Evolutionary conservation across 1,139 yeast genomes (phyloP).

Genomic region (Yamadazyma conglobata): DNA sequence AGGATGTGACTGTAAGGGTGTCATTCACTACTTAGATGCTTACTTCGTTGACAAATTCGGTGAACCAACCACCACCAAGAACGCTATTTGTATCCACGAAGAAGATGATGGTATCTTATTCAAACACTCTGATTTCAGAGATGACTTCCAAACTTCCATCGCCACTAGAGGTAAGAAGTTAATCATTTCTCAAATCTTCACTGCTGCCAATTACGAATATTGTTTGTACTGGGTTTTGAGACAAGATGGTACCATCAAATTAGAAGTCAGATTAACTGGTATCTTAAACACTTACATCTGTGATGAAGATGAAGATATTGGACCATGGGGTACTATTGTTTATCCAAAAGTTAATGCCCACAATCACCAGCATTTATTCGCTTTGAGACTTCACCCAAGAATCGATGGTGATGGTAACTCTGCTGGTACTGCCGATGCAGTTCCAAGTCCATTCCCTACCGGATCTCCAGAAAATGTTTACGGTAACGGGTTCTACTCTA

Average conservation of each 20-base stretch:
- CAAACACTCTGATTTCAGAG: conserved; percentile 84
- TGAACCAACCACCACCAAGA: conserved; percentile 65
- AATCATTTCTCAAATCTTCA: conserved; percentile 73
- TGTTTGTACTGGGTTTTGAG: conserved; percentile 79
- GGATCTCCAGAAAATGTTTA: conserved; percentile 68
- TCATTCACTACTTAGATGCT: conserved; percentile 76
- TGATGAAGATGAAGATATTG: conserved; percentile 60
- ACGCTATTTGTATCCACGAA: conserved; percentile 81
- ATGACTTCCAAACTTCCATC: conserved; percentile 69
- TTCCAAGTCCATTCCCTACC: conserved; percentile 53
- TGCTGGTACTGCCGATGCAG: conserved; percentile 66
- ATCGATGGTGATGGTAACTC: conserved; percentile 78
- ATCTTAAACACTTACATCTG: conserved; percentile 68
- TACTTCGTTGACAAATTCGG: conserved; percentile 66
- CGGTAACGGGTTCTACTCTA: conserved; percentile 69
- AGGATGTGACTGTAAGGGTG: conserved; percentile 86
- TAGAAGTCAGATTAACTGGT: conserved; percentile 78
- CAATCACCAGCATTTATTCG: conserved; percentile 80
- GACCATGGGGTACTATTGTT: conserved; percentile 78
- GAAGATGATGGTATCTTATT: conserved; percentile 77
- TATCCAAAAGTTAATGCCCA: conserved; percentile 82
- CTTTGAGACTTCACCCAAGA: conserved; percentile 77
- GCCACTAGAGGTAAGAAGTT: conserved; percentile 74
- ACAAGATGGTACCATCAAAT: conserved; percentile 79
- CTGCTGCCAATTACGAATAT: conserved; percentile 84